phyloP scores from a whole-genome alignment of 306 rosid species.

The Prunus mira region DNA sequence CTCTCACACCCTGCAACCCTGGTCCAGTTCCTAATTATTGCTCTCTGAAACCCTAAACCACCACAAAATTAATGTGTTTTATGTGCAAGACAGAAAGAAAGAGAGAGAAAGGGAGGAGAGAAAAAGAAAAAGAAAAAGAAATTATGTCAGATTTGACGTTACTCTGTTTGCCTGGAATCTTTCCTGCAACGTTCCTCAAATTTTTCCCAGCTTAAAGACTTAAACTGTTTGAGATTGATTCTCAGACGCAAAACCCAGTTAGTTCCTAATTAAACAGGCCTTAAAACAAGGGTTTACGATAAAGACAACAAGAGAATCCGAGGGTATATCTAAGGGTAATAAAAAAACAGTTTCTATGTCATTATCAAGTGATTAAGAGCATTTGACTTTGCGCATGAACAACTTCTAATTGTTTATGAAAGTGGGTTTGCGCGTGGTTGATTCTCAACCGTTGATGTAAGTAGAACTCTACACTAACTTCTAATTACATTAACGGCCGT shows the following conservation, averaged over 20 bases:
- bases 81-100: conserved; percentile 19
- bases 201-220: not conserved
- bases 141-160: conserved; percentile 15
- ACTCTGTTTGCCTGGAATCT: conserved; percentile 38
- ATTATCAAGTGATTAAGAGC: not conserved
- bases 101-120: not conserved
- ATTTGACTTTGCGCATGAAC: too few relatives aligned
- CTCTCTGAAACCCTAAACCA: conserved; percentile 46
- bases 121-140: not conserved
- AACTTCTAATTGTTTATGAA: too few relatives aligned
- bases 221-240: not conserved
- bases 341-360: not conserved
- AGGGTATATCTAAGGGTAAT: not conserved
- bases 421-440: too few relatives aligned
- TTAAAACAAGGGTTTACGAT: conserved; percentile 12
- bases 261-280: not conserved
- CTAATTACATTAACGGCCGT: not conserved
- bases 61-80: conserved; percentile 31
- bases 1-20: conserved; percentile 55
- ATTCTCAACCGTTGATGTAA: too few relatives aligned
- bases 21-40: conserved; percentile 72
- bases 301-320: conserved; percentile 1
- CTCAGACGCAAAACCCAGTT: not conserved
- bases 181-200: conserved; percentile 30
- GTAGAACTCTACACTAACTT: too few relatives aligned